Percentiles rank a stretch among this genome's conserved stretches.
Evolutionary conservation across 345 rosid species (phyloP).

Genomic region (Salix exigua): DNA sequence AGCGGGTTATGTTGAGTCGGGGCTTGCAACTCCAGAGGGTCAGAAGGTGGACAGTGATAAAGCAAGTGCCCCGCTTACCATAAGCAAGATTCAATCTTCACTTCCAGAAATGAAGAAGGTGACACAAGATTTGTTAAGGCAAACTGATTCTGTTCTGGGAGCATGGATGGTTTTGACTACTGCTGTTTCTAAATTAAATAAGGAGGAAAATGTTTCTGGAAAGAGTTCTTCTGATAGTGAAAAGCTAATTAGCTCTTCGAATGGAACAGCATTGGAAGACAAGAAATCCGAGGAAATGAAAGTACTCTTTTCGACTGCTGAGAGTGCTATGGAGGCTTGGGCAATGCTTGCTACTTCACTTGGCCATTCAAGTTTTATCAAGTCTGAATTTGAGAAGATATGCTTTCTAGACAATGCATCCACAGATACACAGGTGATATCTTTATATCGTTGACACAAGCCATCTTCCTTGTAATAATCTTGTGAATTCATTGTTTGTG

Average conservation of each 20-base stretch:
- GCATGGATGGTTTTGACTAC: constrained; percentile 83
- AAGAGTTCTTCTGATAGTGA: constrained; percentile 34
- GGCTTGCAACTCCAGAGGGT: constrained; percentile 63
- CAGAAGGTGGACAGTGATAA: constrained; percentile 39
- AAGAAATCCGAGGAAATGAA: constrained; percentile 86
- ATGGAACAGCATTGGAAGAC: constrained; percentile 43
- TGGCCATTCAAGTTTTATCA: constrained; percentile 93
- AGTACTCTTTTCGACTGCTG: constrained; percentile 74
- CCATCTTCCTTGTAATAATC: not conserved
- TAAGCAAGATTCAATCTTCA: constrained; percentile 50
- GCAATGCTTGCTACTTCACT: constrained; percentile 95
- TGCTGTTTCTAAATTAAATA: constrained; percentile 63
- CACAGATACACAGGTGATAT: constrained; percentile 82
- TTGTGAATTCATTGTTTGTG: constrained; percentile 1
- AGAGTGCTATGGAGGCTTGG: constrained; percentile 99
- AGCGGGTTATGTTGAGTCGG: constrained; percentile 73
- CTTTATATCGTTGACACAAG: constrained; percentile 11
- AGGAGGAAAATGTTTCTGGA: constrained; percentile 32
- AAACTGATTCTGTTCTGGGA: constrained; percentile 85
- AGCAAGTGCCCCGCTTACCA: constrained; percentile 29
- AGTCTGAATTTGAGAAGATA: constrained; percentile 92
- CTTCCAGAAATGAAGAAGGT: constrained; percentile 74
- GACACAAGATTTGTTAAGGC: constrained; percentile 69
- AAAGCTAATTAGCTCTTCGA: constrained; percentile 38
- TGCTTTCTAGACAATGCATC: constrained; percentile 79